Conservation (phyloP, 345 rosid genomes). For the Euphorbia pulcherrima region DNA sequence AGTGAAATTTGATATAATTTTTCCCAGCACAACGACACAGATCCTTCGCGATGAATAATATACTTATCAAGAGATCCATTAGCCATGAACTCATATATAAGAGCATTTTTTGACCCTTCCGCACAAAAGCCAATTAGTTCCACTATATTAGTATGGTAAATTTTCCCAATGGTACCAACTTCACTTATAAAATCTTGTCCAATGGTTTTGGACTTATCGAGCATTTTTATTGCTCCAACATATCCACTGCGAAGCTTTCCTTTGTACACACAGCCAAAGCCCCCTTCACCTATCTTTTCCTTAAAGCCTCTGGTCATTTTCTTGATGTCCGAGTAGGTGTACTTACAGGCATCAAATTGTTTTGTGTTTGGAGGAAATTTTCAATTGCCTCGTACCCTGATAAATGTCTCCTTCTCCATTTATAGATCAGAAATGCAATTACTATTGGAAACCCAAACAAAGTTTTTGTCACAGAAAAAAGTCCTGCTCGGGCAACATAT, state of each 20-base stretch:
- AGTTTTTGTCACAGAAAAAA: background rate
- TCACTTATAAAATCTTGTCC: no score
- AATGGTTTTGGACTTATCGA: no score
- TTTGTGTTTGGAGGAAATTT: background rate
- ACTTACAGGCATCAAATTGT: background rate
- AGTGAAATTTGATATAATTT: slow-evolving; percentile 2
- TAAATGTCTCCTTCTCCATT: background rate
- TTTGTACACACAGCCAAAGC: no score
- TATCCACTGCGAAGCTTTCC: no score
- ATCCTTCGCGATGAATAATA: background rate
- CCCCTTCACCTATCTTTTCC: no score
- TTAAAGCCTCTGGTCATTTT: background rate
- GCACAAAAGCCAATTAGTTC: slow-evolving; percentile 6
- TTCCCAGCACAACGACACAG: background rate
- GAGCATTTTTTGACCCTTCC: slow-evolving; percentile 6
- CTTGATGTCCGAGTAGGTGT: background rate
- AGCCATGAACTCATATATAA: slow-evolving; percentile 2
- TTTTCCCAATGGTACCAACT: background rate
- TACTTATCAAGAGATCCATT: slow-evolving; percentile 7
- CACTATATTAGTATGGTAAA: slow-evolving; percentile 2
- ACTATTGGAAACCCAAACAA: background rate
- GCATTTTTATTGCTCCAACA: no score
- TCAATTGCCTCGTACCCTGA: background rate
- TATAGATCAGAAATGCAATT: background rate
- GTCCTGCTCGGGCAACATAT: background rate